phyloP scores from a whole-genome alignment of 192 early-diverging fungal species.

The Coemansia sp. region DNA sequence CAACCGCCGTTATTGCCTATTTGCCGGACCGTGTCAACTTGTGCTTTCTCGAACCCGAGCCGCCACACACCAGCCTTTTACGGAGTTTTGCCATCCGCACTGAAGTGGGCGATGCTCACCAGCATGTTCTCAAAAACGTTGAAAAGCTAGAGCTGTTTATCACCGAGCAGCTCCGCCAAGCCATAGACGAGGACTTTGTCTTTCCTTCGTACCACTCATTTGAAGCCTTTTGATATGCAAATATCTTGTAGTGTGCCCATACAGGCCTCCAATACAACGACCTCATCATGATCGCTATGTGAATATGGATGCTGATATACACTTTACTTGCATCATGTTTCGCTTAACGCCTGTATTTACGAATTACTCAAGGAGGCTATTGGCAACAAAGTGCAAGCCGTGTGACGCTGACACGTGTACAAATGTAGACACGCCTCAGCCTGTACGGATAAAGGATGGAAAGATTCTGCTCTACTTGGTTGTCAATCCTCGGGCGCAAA shows the following conservation, averaged over 20 bases:
- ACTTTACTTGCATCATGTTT: neutral
- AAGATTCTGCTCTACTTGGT: constrained; percentile 2
- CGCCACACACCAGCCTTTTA: constrained; percentile 32
- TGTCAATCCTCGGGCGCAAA: constrained; percentile 15
- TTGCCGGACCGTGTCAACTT: constrained; percentile 65
- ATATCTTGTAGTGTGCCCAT: neutral
- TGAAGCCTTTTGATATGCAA: constrained; percentile 23
- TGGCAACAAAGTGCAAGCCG: neutral
- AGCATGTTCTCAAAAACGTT: constrained; percentile 77
- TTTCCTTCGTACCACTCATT: constrained; percentile 74
- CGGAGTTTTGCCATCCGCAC: constrained; percentile 40
- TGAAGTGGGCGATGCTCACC: constrained; percentile 41
- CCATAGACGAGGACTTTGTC: constrained; percentile 76
- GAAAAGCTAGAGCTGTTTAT: constrained; percentile 81
- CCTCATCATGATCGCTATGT: too few species aligned
- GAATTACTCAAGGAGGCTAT: neutral
- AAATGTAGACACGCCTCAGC: neutral
- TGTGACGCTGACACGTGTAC: neutral
- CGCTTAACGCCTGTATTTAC: neutral
- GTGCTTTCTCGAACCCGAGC: constrained; percentile 65
- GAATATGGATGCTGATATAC: neutral
- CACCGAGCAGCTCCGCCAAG: constrained; percentile 70
- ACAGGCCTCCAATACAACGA: neutral
- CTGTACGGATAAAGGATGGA: neutral
- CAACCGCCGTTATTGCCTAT: constrained; percentile 67